A percentile compares a stretch with the other conserved stretches of the same genome.
phyloP scores from a whole-genome alignment of 1,284 basidiomycete species.

The Jaminaea rosea region DNA sequence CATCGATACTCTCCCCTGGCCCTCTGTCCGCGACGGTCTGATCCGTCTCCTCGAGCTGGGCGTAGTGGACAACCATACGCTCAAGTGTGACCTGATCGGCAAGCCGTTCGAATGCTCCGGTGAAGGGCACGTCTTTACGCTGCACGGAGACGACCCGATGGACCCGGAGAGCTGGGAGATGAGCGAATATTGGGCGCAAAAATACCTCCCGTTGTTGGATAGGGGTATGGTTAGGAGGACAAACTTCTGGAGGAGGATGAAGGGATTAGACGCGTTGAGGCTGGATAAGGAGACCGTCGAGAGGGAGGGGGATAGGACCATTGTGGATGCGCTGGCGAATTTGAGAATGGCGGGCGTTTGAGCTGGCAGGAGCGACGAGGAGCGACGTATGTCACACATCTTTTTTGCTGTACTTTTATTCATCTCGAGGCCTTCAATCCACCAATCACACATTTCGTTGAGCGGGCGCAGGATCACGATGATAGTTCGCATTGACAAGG shows the following conservation, averaged over 20 bases:
- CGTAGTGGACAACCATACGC: background rate
- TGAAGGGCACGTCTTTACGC: background rate
- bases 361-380: too few species aligned
- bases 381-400: too few species aligned
- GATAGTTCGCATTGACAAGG: too few species aligned
- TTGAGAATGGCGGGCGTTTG: too few species aligned
- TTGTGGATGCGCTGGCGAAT: too few species aligned
- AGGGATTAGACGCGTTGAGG: background rate
- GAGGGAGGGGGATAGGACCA: too few species aligned
- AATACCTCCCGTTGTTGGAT: background rate
- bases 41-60: background rate
- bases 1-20: slow-evolving; percentile 8
- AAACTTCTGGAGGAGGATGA: background rate
- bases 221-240: background rate
- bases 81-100: background rate
- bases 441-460: too few species aligned
- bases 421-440: too few species aligned
- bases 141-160: slow-evolving; percentile 1
- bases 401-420: too few species aligned
- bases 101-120: background rate
- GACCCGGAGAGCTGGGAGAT: background rate
- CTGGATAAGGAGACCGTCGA: background rate
- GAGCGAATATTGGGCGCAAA: background rate
- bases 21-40: background rate
- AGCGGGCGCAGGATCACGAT: too few species aligned